These are phyloP conservation scores for Colletotrichum sansevieriae DNA, from an alignment of 2,329 filamentous ascomycete species.

Conservation along the genomic window DNA sequence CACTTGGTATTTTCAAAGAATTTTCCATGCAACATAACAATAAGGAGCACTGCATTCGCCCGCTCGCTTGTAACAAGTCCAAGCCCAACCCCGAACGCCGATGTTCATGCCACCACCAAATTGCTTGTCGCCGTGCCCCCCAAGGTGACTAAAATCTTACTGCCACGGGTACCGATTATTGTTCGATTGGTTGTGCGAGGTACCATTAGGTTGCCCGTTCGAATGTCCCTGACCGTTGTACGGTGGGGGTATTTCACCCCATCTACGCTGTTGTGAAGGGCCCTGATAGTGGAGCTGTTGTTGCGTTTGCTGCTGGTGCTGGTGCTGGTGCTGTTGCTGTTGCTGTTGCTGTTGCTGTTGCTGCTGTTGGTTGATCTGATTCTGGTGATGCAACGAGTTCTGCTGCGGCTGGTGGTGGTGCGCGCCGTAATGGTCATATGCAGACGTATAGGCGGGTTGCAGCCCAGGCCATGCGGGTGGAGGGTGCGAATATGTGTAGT, in stretches of 20 bases:
- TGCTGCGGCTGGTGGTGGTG: constrained; percentile 1
- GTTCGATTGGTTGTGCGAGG: constrained; percentile 23
- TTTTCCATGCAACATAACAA: too few relatives aligned
- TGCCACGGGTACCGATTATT: constrained; percentile 43
- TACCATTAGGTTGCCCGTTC: neutral
- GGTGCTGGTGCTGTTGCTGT: constrained; percentile 11
- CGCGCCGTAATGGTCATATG: constrained; percentile 22
- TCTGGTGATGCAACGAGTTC: constrained; percentile 14
- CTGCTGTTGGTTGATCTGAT: constrained; percentile 6
- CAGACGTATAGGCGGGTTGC: constrained; percentile 38
- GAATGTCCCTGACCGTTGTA: constrained; percentile 31
- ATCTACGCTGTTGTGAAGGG: constrained; percentile 3
- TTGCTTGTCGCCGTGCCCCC: neutral
- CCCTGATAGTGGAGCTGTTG: neutral
- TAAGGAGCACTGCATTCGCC: neutral
- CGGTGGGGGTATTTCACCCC: constrained; percentile 16
- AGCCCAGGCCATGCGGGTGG: constrained; percentile 36
- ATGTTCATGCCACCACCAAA: neutral
- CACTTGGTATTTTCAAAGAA: too few relatives aligned
- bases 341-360: constrained; percentile 18
- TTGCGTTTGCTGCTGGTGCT: constrained; percentile 5
- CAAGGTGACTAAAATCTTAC: constrained; percentile 12
- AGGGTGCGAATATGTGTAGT: constrained; percentile 34
- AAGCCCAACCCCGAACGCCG: constrained; percentile 4
- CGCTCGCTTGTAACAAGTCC: neutral